phyloP scores from a whole-genome alignment of 1,284 basidiomycete genomes.

The Porogramme epimiltina region DNA sequence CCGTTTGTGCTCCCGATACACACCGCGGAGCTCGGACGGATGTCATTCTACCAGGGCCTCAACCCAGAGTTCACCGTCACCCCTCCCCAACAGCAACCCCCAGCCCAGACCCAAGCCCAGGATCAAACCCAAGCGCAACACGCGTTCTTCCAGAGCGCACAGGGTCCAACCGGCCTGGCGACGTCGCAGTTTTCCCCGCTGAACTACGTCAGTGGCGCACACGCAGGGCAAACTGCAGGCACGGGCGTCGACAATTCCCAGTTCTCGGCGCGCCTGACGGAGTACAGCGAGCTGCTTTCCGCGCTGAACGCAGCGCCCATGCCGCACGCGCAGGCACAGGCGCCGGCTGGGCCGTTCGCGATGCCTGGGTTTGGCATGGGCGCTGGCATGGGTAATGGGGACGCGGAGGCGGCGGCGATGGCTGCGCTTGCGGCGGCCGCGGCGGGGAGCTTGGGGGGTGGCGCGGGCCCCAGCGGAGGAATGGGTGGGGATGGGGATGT shows the following conservation, averaged over 20 bases:
- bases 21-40: slow-evolving; percentile 17
- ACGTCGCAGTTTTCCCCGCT: no score
- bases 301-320: not conserved
- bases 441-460: not conserved
- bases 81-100: no score
- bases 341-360: no score
- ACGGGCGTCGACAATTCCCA: not conserved
- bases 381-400: not conserved
- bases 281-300: slow-evolving; percentile 5
- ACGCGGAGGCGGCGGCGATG: not conserved
- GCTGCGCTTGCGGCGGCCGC: not conserved
- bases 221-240: not conserved
- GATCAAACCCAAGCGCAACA: no score
- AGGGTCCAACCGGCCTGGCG: not conserved
- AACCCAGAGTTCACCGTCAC: slow-evolving; percentile 2
- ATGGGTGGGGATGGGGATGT: not conserved
- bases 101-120: not conserved
- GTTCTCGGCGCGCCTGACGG: slow-evolving; percentile 1
- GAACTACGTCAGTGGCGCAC: not conserved
- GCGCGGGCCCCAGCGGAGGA: not conserved
- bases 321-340: not conserved
- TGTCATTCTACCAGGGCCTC: slow-evolving; percentile 13
- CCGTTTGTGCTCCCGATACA: slow-evolving; percentile 14
- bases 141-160: not conserved
- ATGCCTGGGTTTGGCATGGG: not conserved